Conservation (phyloP, 73 alveolate species). For the Halteria grandinella region DNA sequence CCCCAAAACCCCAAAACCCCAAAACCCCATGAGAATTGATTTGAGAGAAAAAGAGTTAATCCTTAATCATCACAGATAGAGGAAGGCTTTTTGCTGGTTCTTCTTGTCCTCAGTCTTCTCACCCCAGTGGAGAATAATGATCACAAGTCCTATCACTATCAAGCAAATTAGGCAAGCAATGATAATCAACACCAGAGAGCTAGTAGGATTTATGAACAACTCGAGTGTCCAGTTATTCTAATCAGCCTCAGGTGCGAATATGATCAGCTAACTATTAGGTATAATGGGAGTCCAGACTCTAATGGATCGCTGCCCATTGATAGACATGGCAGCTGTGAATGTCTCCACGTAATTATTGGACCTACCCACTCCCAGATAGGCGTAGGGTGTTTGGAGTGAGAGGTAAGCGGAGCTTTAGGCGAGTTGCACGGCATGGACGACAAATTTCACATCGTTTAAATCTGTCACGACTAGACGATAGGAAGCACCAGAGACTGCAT, state of each 20-base stretch:
- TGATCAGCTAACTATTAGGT: slow-evolving; percentile 87
- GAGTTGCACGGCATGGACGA: too few species aligned
- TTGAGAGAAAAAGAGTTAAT: too few species aligned
- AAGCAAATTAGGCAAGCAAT: slow-evolving; percentile 66
- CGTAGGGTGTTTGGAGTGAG: slow-evolving; percentile 77
- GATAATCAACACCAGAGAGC: slow-evolving; percentile 66
- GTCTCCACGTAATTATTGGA: slow-evolving; percentile 88
- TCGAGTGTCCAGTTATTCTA: slow-evolving; percentile 77
- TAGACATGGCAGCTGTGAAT: slow-evolving; percentile 70
- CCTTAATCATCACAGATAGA: too few species aligned
- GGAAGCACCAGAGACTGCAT: slow-evolving; percentile 65
- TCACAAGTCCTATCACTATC: slow-evolving; percentile 70
- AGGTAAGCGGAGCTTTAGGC: slow-evolving; percentile 75
- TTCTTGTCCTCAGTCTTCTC: slow-evolving; percentile 86
- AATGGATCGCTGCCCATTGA: slow-evolving; percentile 51
- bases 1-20: too few species aligned
- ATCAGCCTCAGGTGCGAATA: slow-evolving; percentile 56
- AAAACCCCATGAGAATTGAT: too few species aligned
- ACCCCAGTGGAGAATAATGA: slow-evolving; percentile 75
- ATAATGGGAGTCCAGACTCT: slow-evolving; percentile 85
- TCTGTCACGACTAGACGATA: slow-evolving; percentile 77
- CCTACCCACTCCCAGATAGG: slow-evolving; percentile 85
- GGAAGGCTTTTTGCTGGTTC: slow-evolving; percentile 4
- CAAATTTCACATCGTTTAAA: slow-evolving; percentile 73
- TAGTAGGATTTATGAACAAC: slow-evolving; percentile 84